Evolutionary conservation across 1,284 basidiomycete genomes (phyloP), one percentile per base, ranked within the genome.

Genomic region (Cryptococcus sp.): DNA sequence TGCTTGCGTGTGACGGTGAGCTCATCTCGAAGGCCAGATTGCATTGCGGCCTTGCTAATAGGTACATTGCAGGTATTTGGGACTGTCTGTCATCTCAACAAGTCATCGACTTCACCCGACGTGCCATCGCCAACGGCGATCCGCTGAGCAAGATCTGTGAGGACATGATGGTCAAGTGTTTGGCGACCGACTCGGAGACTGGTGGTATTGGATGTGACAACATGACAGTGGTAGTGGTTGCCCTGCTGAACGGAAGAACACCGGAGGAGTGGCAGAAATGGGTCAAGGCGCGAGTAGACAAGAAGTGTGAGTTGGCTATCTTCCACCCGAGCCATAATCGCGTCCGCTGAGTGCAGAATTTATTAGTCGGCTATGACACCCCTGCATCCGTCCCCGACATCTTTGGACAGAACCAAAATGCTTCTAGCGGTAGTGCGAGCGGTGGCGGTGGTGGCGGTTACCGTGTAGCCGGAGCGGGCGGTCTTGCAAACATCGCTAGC

Each of bases 121-220:
- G 89, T 50, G 85, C 89, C 60, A 83, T 98, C 41, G 87, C 91
- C 15, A 84, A 93, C 67, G 88, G 90, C 54, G 90, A 88, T 69
- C 83, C 87, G 54, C 84, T 99, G 15, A 71, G 80, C 25, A 87
- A 92, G 73, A 91, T 98, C 63, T 87, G 88, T 71, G 93, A 97
- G 77, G 85, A 88, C 68, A 86, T 97, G 69, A 96, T 96, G 80
- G 90, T 93, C 64, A 88, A 89, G 65, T 99, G 96, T 76, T 84
- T 98, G 48, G 94, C 96, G 13, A 93, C 94, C 1, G 92, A 97
- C 75, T 90, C 91, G 2, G 89, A 90, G 48, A 90, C 90, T 43
- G 92, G 91, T 47, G 95, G 96, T 17, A 91, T 98, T 62, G 96
- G 96, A 22, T 98, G 94, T 75, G 96, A 99, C 81, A 99, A 99